Percentiles rank a stretch among this genome's conserved stretches.
Conservation (phyloP, 352 stramenopile species). For the Phytophthora boehmeriae region DNA sequence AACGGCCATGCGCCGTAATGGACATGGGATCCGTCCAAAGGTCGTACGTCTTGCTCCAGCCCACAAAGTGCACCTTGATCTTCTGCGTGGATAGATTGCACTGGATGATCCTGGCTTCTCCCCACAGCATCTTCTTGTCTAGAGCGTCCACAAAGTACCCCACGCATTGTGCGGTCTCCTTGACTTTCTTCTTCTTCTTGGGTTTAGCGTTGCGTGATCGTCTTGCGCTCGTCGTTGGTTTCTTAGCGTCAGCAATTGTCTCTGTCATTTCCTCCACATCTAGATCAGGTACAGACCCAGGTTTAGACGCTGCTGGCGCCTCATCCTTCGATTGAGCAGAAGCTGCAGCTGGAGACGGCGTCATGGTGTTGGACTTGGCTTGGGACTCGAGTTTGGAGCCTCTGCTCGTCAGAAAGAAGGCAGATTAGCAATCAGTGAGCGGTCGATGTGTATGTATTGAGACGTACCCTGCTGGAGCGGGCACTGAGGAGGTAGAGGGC, state of each 20-base stretch:
- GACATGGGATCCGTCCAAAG: slow-evolving; percentile 79
- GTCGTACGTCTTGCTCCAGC: slow-evolving; percentile 67
- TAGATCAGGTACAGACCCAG: not conserved
- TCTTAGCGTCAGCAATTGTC: not conserved
- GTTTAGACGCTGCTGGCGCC: slow-evolving; percentile 2
- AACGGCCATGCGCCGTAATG: slow-evolving; percentile 60
- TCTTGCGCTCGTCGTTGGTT: slow-evolving; percentile 19
- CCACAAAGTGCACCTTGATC: slow-evolving; percentile 77
- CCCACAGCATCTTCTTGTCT: slow-evolving; percentile 79
- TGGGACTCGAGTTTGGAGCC: slow-evolving; percentile 20
- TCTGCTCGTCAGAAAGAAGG: slow-evolving; percentile 13
- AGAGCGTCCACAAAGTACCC: slow-evolving; percentile 74
- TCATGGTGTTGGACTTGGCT: slow-evolving; percentile 17
- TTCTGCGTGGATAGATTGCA: slow-evolving; percentile 64
- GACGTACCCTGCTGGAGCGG: slow-evolving; percentile 17
- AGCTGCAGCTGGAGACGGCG: slow-evolving; percentile 16
- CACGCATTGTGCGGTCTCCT: slow-evolving; percentile 43
- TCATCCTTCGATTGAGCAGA: slow-evolving; percentile 17
- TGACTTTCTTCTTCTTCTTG: slow-evolving; percentile 35
- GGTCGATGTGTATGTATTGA: not conserved
- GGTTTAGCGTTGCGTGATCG: slow-evolving; percentile 31
- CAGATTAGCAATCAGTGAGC: not conserved
- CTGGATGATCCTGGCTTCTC: slow-evolving; percentile 68
- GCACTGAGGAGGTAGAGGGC: slow-evolving; percentile 17
- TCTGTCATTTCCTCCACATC: not conserved